phyloP scores from a whole-genome alignment of 1,284 basidiomycete genomes.

The Moniliella sp. region DNA sequence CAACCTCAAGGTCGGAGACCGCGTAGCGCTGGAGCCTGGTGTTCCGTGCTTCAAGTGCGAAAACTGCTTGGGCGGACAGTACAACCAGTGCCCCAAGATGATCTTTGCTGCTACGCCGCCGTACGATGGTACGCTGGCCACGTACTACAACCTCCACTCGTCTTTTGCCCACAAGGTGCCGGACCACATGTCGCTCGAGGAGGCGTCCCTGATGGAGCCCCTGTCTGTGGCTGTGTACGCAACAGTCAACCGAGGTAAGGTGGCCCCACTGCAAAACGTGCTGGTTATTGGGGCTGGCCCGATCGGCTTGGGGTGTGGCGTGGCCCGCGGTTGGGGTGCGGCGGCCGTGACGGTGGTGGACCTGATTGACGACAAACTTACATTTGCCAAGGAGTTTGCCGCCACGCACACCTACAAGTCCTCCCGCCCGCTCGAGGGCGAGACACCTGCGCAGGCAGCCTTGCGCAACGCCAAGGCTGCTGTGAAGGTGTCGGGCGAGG shows the following conservation, averaged over 20 bases:
- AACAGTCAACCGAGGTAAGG: constrained; percentile 52
- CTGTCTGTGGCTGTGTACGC: constrained; percentile 73
- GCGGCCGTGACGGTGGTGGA: constrained; percentile 38
- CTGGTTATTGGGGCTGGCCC: constrained; percentile 65
- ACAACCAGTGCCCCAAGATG: constrained; percentile 71
- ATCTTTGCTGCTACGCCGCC: constrained; percentile 77
- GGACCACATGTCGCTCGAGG: constrained; percentile 50
- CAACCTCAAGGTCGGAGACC: constrained; percentile 53
- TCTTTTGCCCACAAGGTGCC: constrained; percentile 44
- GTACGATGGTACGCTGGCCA: constrained; percentile 69
- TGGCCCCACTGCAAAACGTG: constrained; percentile 38
- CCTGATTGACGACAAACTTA: constrained; percentile 56
- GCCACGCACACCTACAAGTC: constrained; percentile 63
- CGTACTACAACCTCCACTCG: constrained; percentile 49
- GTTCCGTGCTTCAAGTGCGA: constrained; percentile 50
- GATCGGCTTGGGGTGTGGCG: constrained; percentile 69
- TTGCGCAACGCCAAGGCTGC: constrained; percentile 37
- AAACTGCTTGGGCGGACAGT: constrained; percentile 46
- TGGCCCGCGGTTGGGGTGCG: constrained; percentile 50
- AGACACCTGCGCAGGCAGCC: constrained; percentile 32
- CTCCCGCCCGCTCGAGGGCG: constrained; percentile 14
- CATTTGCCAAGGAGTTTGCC: constrained; percentile 69
- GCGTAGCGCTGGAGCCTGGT: constrained; percentile 81
- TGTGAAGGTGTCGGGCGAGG: constrained; percentile 33
- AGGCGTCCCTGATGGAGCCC: constrained; percentile 70